Conservation (phyloP, 257 asterid species). For the Echium plantagineum region DNA sequence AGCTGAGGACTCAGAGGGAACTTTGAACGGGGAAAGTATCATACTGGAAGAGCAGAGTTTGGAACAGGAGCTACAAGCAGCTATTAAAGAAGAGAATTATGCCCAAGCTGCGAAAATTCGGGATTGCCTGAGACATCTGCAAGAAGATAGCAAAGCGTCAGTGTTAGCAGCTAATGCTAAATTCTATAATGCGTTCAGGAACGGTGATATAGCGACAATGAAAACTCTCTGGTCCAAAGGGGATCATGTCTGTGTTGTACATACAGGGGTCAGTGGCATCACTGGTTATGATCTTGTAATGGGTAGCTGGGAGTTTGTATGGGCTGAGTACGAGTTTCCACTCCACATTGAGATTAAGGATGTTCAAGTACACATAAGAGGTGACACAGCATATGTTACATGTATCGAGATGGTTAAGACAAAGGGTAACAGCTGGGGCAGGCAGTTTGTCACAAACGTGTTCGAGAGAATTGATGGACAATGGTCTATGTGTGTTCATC, state of each 20-base stretch:
- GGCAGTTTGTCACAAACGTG: constrained; percentile 77
- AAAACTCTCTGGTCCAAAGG: constrained; percentile 79
- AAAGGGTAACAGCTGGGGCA: constrained; percentile 90
- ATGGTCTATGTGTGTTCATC: constrained; percentile 84
- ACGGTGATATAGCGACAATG: constrained; percentile 76
- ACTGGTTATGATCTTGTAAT: constrained; percentile 84
- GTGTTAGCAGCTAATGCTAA: constrained; percentile 75
- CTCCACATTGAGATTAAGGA: constrained; percentile 75
- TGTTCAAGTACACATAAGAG: constrained; percentile 70
- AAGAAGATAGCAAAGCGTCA: constrained; percentile 74
- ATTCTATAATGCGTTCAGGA: constrained; percentile 72
- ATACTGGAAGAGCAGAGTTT: constrained; percentile 54
- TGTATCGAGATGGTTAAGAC: constrained; percentile 89
- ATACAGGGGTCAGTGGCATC: constrained; percentile 95
- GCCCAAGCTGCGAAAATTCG: constrained; percentile 81
- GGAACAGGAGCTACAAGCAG: constrained; percentile 60
- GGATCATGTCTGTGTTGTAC: constrained; percentile 76
- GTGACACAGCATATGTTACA: constrained; percentile 66
- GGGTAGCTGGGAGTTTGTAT: constrained; percentile 98
- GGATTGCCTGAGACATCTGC: constrained; percentile 77
- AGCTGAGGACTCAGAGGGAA: constrained; percentile 69
- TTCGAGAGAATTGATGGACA: constrained; percentile 78
- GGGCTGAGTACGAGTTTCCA: constrained; percentile 97
- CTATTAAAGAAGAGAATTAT: constrained; percentile 77
- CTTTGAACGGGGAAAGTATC: constrained; percentile 73